Base-by-base conservation (phyloP, 805 yeast species). In the Candida namnaoensis region DNA sequence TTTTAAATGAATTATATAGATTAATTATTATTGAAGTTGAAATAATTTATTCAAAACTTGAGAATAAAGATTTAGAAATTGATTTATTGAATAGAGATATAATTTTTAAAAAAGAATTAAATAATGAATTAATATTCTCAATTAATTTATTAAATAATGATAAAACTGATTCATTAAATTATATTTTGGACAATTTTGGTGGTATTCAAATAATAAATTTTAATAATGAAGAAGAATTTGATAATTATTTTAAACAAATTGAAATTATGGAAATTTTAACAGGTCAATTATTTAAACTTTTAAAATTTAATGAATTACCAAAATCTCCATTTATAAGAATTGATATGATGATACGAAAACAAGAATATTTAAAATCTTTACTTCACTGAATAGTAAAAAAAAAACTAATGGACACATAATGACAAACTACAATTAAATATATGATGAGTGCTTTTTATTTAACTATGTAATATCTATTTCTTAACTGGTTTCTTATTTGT, bases 401-500 rank as follows among this genome's bases (percentile, higher is more conserved):
- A 19, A 19, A 19, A 19, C 3, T 19, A 19, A 19, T 19, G 19
- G 19, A 2, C 19, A 19, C 19, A 19, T 19, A 3, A 19, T 19
- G 19, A 19, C 2, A 19, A 19, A 19, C 19, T 19, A 19, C 2
- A 19, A 19, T 3, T 19, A 19, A 19, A 19, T 19, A 19, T 19
- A 19, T 19, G 3, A 19, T 19, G 3, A 19, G 4, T 15, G 25
- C 32, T 39, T 38, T 47, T 39, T 42, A 41, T 46, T 51, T 60
- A 60, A n/a, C n/a, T 19, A 19, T 19, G 19, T 19, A 19, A 19
- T 3, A 19, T 19, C 19, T 19, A 19, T 19, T 19, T 19, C 19
- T 19, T 19, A 19, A 19, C 19, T 3, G 19, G 19, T 54, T 70
- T 77, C 43, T 65, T 62, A 53, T 78, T 81, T 24, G 74, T 55